Conservation (phyloP, 331 rosid species). For the Rosa hybrid region DNA sequence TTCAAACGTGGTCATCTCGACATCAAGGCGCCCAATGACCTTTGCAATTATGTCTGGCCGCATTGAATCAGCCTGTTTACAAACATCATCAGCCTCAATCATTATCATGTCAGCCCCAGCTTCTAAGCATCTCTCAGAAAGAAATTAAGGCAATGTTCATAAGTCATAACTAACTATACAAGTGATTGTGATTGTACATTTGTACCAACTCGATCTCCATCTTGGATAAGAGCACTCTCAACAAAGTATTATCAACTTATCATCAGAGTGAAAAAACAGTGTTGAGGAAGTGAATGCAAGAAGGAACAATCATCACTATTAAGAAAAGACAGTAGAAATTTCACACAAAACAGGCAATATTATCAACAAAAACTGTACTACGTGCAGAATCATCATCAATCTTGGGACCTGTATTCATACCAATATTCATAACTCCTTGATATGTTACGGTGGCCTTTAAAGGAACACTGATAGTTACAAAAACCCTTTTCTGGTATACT, state of each 20-base stretch:
- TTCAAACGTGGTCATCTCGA: constrained; percentile 93
- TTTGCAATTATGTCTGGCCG: constrained; percentile 76
- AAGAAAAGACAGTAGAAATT: neutral
- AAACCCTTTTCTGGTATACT: too few species aligned
- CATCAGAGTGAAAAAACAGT: neutral
- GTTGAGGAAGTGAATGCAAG: neutral
- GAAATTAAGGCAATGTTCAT: constrained; percentile 73
- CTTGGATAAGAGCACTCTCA: neutral
- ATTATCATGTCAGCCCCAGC: constrained; percentile 95
- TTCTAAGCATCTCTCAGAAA: constrained; percentile 91
- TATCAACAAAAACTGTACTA: neutral
- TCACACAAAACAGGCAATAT: neutral
- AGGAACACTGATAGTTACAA: neutral
- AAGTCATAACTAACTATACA: constrained; percentile 41
- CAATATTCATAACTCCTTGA: neutral
- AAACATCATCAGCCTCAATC: constrained; percentile 82
- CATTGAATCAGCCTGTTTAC: constrained; percentile 56
- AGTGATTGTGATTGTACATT: neutral
- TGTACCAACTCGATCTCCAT: neutral
- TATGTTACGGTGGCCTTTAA: neutral
- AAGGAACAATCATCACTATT: neutral
- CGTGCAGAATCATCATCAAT: neutral
- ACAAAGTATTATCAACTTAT: neutral
- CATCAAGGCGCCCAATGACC: constrained; percentile 88
- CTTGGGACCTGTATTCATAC: neutral